Evolutionary conservation across 768 basidiomycete species (phyloP).

Genomic region (Xerocomus brunneocitrinus): DNA sequence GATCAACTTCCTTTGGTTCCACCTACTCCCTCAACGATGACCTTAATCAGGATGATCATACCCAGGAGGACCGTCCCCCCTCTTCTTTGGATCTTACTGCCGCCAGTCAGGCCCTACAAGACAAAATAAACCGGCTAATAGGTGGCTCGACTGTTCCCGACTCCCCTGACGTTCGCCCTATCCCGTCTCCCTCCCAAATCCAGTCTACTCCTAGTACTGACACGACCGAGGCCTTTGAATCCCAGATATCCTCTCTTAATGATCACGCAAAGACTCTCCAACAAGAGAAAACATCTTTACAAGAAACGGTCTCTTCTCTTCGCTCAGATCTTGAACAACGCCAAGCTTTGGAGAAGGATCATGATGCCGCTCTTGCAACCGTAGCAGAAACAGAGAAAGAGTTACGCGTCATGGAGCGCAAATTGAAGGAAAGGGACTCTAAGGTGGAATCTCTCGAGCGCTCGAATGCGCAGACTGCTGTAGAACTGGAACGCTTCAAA

Average conservation of each 20-base stretch:
- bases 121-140: constrained; percentile 45
- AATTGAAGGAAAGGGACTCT: constrained; percentile 40
- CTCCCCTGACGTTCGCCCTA: constrained; percentile 9
- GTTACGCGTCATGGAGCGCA: constrained; percentile 38
- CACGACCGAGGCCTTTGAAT: constrained; percentile 11
- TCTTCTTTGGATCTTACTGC: constrained; percentile 35
- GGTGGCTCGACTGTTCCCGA: constrained; percentile 23
- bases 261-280: constrained; percentile 56
- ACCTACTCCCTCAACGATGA: constrained; percentile 38
- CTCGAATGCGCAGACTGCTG: constrained; percentile 32
- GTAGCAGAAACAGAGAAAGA: constrained; percentile 42
- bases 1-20: constrained; percentile 30
- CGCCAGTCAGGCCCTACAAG: constrained; percentile 42
- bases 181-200: constrained; percentile 30
- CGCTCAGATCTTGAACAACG: constrained; percentile 21
- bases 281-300: constrained; percentile 64
- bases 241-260: constrained; percentile 18
- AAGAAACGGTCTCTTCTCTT: constrained; percentile 27
- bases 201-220: constrained; percentile 35
- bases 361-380: constrained; percentile 37
- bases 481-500: constrained; percentile 44
- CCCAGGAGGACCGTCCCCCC: constrained; percentile 11
- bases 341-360: constrained; percentile 38
- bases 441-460: constrained; percentile 47
- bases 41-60: constrained; percentile 9